A percentile compares a stretch with the other conserved stretches of the same genome.
These are phyloP conservation scores for Diaporthe destruens DNA, from an alignment of 2,329 filamentous ascomycete species.

Conservation along the genomic window DNA sequence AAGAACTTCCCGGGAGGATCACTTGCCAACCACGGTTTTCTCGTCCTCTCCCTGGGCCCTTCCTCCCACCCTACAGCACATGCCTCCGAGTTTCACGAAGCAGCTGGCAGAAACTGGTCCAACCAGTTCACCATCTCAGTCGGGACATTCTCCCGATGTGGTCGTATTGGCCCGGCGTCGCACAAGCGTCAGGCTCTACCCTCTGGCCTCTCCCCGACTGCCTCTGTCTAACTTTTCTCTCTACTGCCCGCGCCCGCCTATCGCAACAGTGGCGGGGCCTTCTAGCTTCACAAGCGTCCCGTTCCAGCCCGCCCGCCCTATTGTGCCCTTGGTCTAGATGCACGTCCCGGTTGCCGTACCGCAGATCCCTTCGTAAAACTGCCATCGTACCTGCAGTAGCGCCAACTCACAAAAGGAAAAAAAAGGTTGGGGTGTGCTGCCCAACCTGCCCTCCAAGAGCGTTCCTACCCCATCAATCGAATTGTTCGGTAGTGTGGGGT, in stretches of 20 bases:
- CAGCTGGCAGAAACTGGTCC: conserved; percentile 8
- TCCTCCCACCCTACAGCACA: background rate
- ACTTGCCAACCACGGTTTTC: conserved; percentile 15
- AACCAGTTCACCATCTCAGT: conserved; percentile 1
- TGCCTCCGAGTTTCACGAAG: conserved; percentile 7
- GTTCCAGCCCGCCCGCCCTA: conserved; percentile 8
- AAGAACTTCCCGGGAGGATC: conserved; percentile 10
- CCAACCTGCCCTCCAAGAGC: background rate
- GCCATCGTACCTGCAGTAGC: conserved; percentile 41
- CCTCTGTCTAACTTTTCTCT: background rate
- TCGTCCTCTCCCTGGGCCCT: background rate
- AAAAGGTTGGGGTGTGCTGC: conserved; percentile 9
- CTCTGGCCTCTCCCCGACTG: background rate
- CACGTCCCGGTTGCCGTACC: conserved; percentile 30
- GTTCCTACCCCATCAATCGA: background rate
- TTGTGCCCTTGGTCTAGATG: background rate
- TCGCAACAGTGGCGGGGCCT: conserved; percentile 8
- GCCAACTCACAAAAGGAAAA: conserved; percentile 1
- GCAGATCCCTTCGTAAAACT: conserved; percentile 30
- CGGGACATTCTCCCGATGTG: conserved; percentile 25
- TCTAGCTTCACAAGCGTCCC: background rate
- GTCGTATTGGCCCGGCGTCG: conserved; percentile 18
- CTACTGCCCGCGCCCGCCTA: background rate
- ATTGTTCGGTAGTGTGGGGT: conserved; percentile 6
- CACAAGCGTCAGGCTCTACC: conserved; percentile 15